These are phyloP conservation scores for Phymatotrichopsis omnivora DNA, from an alignment of 2,329 filamentous ascomycete species.

Conservation along the genomic window DNA sequence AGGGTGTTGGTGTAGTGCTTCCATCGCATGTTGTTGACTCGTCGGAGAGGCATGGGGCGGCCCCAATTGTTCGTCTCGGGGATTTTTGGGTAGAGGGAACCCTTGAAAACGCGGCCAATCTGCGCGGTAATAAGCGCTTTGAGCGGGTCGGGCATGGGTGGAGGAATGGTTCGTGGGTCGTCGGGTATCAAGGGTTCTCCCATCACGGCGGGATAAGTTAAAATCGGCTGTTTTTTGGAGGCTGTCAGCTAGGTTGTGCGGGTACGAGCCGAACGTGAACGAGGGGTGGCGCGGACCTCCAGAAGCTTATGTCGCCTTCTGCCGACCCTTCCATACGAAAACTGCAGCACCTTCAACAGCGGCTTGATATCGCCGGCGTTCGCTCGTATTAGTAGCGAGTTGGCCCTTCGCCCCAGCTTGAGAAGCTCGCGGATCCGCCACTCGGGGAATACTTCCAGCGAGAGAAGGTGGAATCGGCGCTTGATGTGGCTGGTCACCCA, in stretches of 20 bases:
- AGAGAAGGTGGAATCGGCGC: conserved; percentile 23
- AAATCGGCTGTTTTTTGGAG: conserved; percentile 21
- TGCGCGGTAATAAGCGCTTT: conserved; percentile 25
- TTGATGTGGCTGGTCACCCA: conserved; percentile 25
- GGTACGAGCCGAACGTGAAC: background rate
- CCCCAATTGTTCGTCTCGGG: conserved; percentile 27
- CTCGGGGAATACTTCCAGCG: background rate
- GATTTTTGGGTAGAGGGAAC: conserved; percentile 21
- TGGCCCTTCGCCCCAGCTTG: conserved; percentile 27
- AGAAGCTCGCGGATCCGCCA: conserved; percentile 19
- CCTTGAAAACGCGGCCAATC: too few species aligned
- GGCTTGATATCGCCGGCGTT: conserved; percentile 29
- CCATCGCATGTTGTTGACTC: conserved; percentile 27
- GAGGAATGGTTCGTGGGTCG: conserved; percentile 19
- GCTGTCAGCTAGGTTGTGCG: background rate
- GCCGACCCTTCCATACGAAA: conserved; percentile 28
- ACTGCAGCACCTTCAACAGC: conserved; percentile 25
- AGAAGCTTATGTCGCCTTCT: conserved; percentile 27
- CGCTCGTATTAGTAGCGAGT: conserved; percentile 27
- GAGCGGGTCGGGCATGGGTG: conserved; percentile 21
- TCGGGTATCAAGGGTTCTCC: conserved; percentile 24
- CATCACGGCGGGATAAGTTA: conserved; percentile 11
- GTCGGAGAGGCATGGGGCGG: conserved; percentile 23
- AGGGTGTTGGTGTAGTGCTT: conserved; percentile 25
- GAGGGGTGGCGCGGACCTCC: conserved; percentile 19